Evolutionary conservation across 139 green algal species (phyloP), one percentile per base, ranked within the genome.

Genomic region (Coelastrella sp.): DNA sequence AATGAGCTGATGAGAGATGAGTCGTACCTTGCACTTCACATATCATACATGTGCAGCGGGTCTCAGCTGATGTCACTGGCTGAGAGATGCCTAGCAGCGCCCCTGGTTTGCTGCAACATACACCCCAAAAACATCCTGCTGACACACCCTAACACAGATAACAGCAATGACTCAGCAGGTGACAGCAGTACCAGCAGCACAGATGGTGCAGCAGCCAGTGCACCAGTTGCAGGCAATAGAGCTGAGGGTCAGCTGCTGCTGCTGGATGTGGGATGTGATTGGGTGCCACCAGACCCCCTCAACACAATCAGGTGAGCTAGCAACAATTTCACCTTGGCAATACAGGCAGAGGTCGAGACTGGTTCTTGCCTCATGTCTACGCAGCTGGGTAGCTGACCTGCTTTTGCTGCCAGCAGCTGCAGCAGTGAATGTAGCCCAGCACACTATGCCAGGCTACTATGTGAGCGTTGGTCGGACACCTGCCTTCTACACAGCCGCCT

Each of bases 121-220:
- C 79, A 85, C 58, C 79, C 79, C 79, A 85, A 85, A 3, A 85
- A 85, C 79, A 64, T 85, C 4, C 32, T 85, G 57, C 58, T 85
- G 79, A 11, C 73, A 11, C 11, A 20, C 14, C 16, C 68, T 47
- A 47, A 47, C 32, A 47, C 32, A 47, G 1, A 47, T 47, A 47
- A 1, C 32, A 47, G 32, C 32, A 47, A 47, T 47, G 32, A 47
- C 32, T 16, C 68, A 20, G 16, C 68, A 75, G 68, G 14, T 58
- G 59, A 14, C 58, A 73, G 58, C 20, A 56, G 58, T 20, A 73
- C 17, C 58, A 85, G 58, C 58, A 54, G 5, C 22, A 73, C 16
- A 17, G 64, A 47, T 57, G 59, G 47, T 47, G 22, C 3, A 14
- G 56, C 14, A n/a, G 56, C 5, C n/a, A 56, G 23, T 59, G 68